Evolutionary conservation across 1,284 basidiomycete genomes (phyloP), one percentile per base, ranked within the genome.

Genomic region (Ganoderma lingzhi): DNA sequence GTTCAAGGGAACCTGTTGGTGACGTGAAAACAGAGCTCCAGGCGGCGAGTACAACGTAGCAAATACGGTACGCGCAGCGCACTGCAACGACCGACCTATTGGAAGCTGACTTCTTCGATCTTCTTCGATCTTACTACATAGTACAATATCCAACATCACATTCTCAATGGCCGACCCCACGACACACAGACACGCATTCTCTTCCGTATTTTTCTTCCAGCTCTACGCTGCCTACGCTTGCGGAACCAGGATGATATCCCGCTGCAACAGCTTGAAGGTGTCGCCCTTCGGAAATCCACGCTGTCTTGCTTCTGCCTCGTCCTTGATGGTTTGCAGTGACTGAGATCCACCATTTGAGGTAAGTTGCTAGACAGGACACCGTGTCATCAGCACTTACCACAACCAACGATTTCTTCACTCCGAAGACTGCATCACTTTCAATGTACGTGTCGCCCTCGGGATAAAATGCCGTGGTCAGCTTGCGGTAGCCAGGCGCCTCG

Each of bases 381-480:
- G 64, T 35, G 72, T 17, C 44, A 63, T 6, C 5, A 82, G 71
- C 19, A 80, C 86, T 64, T 76, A 88, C 87, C 76, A 88, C 83
- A n/a, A 87, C 82, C 9, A 88, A 79, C 10, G 85, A 91, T 66
- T 86, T 86, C 78, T 92, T 94, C 14, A 93, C 93, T 17, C 93
- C 94, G 77, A 96, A 96, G 1, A 95, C 94, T 3, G 86, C 84
- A 75, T 95, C 94, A 68, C 87, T 93, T 15, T 80, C 79, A 15
- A 94, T 73, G 74, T 87, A 95, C 3, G 83, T 78, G 74, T 95
- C 93, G 19, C 88, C 90, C 67, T 90, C 86, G 28, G 92, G 89
- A 79, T 94, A 96, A 12, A 95, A 78, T 1, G 93, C 88, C 0
- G 95, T 96, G 23, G 85, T 83, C 51, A 96, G 87, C 67, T 87